These are phyloP conservation scores for Thymus mandschuricus DNA, from an alignment of 257 asterid species.

Conservation along the genomic window DNA sequence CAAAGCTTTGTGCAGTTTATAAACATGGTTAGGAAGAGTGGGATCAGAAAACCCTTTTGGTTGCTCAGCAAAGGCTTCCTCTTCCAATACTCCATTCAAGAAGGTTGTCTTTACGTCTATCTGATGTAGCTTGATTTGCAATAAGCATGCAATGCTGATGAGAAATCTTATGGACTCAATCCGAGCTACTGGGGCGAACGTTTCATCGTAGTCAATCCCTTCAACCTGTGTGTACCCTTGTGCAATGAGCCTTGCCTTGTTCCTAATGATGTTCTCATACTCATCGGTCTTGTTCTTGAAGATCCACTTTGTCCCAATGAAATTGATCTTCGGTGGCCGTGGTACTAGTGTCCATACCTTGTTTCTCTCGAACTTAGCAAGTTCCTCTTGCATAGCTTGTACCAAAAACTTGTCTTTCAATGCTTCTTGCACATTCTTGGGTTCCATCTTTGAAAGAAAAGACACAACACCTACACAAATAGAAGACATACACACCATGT, in stretches of 20 bases:
- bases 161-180: not conserved
- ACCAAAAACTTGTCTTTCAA: not conserved
- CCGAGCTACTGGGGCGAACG: not conserved
- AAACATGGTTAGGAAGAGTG: too few species aligned
- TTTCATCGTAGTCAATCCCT: not conserved
- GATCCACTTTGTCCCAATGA: not conserved
- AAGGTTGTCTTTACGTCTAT: too few species aligned
- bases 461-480: not conserved
- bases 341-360: not conserved
- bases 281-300: not conserved
- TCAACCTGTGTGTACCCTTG: not conserved
- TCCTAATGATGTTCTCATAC: not conserved
- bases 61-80: too few species aligned
- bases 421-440: not conserved
- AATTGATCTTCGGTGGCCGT: not conserved
- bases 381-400: not conserved
- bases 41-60: too few species aligned
- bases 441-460: not conserved
- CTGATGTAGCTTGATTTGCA: too few species aligned
- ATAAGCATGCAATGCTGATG: too few species aligned
- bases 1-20: too few species aligned
- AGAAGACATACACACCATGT: not conserved
- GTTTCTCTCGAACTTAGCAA: not conserved
- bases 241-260: not conserved
- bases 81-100: too few species aligned